Conservation (phyloP, 805 yeast genomes). For the Ascoidea asiatica region DNA sequence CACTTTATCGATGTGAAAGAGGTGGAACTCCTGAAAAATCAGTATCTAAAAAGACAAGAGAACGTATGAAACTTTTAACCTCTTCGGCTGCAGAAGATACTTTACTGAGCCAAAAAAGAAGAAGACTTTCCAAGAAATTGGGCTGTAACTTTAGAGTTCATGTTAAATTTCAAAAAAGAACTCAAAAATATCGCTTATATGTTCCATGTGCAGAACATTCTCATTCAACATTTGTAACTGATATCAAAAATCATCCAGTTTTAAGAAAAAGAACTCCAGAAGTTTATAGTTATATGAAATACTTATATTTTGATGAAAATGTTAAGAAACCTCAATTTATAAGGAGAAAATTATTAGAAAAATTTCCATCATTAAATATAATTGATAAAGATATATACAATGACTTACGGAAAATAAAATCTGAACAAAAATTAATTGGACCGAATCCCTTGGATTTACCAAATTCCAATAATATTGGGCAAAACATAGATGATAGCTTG, state of each 20-base stretch:
- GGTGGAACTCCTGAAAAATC: constrained; percentile 10
- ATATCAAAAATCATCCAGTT: constrained; percentile 9
- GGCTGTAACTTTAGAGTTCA: constrained; percentile 9
- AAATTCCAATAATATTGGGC: too few relatives aligned
- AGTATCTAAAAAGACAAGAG: constrained; percentile 3
- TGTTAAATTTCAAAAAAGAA: constrained; percentile 7
- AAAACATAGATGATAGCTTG: background rate
- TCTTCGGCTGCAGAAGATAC: background rate
- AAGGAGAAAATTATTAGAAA: constrained; percentile 6
- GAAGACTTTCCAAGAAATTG: constrained; percentile 6
- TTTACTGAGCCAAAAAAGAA: constrained; percentile 7
- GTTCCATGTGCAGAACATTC: constrained; percentile 9
- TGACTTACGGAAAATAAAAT: constrained; percentile 9
- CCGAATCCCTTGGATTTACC: too few relatives aligned
- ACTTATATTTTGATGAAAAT: constrained; percentile 3
- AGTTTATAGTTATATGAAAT: constrained; percentile 6
- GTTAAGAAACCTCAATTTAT: constrained; percentile 7
- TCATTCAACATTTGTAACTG: constrained; percentile 3
- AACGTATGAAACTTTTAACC: background rate
- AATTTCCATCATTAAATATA: constrained; percentile 8
- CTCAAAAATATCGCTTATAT: constrained; percentile 2
- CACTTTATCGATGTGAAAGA: constrained; percentile 10
- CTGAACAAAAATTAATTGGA: background rate
- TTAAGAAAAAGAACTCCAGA: constrained; percentile 8
- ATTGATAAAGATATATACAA: constrained; percentile 11